These are phyloP conservation scores for Aureobasidium melanogenum DNA, from an alignment of 2,329 filamentous ascomycete genomes.

Conservation along the genomic window DNA sequence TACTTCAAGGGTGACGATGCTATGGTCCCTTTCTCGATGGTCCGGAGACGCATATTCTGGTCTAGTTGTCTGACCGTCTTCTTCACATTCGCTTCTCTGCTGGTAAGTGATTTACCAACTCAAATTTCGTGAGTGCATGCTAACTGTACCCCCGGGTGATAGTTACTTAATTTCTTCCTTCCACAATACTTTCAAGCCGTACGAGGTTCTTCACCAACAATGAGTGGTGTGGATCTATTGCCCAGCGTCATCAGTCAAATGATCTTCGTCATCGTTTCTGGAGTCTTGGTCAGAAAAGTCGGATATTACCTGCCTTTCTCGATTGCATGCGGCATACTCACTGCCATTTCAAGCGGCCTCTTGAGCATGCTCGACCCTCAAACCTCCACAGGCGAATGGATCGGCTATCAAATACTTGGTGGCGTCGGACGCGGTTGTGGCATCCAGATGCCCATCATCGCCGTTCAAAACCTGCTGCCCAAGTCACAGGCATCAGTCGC, in stretches of 20 bases:
- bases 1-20: constrained; percentile 16
- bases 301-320: constrained; percentile 20
- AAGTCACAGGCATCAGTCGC: constrained; percentile 23
- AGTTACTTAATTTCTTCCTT: constrained; percentile 19
- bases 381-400: constrained; percentile 38
- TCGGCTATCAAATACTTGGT: constrained; percentile 45
- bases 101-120: background rate
- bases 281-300: constrained; percentile 12
- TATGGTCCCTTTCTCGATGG: constrained; percentile 19
- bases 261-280: constrained; percentile 17
- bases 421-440: constrained; percentile 40
- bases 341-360: constrained; percentile 20
- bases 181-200: constrained; percentile 26
- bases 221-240: constrained; percentile 19
- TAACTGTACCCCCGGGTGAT: background rate
- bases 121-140: background rate
- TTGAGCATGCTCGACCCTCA: constrained; percentile 29
- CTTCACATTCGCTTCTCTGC: constrained; percentile 22
- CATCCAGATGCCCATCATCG: constrained; percentile 44
- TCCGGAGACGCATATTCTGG: constrained; percentile 25
- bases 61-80: constrained; percentile 8
- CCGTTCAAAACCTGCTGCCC: constrained; percentile 25
- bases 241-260: constrained; percentile 15
- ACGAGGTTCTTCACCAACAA: constrained; percentile 17
- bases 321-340: constrained; percentile 14